Conservation (phyloP, 2,329 filamentous ascomycete species). For the Sporothrix mexicana region DNA sequence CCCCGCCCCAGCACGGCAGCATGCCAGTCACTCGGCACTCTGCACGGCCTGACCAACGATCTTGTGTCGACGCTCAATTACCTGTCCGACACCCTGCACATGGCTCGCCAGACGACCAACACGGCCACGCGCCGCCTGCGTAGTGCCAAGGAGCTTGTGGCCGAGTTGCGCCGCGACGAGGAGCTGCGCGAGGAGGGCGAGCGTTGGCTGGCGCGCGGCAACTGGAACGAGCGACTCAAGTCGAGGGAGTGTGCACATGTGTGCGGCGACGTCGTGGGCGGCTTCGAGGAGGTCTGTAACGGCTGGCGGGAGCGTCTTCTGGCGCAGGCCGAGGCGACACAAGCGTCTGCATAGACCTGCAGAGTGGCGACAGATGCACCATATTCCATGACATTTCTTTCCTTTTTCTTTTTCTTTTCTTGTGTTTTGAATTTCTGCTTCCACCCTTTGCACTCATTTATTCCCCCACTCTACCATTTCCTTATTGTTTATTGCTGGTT, state of each 20-base stretch:
- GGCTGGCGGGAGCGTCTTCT: constrained; percentile 79
- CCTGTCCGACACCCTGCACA: constrained; percentile 89
- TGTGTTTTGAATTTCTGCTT: background rate
- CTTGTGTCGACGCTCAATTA: constrained; percentile 81
- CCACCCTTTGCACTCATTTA: background rate
- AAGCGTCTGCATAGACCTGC: constrained; percentile 43
- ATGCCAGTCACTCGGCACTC: constrained; percentile 68
- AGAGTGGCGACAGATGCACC: background rate
- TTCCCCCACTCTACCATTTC: constrained; percentile 13
- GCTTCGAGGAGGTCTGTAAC: constrained; percentile 90
- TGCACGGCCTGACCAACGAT: constrained; percentile 74
- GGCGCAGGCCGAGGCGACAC: constrained; percentile 62
- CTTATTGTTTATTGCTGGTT: constrained; percentile 14
- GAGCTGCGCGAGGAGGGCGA: constrained; percentile 83
- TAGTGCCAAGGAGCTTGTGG: constrained; percentile 82
- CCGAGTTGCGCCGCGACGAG: constrained; percentile 82
- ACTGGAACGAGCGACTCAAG: constrained; percentile 79
- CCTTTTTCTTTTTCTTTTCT: background rate
- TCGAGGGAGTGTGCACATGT: constrained; percentile 82
- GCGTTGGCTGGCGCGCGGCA: constrained; percentile 77
- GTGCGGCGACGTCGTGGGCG: constrained; percentile 85
- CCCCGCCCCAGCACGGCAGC: constrained; percentile 67
- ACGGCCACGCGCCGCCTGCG: constrained; percentile 80
- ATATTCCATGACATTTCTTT: background rate
- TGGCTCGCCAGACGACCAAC: constrained; percentile 86